Evolutionary conservation across 2,329 filamentous ascomycete species (phyloP).

Genomic region (Leptodontidium sp.): DNA sequence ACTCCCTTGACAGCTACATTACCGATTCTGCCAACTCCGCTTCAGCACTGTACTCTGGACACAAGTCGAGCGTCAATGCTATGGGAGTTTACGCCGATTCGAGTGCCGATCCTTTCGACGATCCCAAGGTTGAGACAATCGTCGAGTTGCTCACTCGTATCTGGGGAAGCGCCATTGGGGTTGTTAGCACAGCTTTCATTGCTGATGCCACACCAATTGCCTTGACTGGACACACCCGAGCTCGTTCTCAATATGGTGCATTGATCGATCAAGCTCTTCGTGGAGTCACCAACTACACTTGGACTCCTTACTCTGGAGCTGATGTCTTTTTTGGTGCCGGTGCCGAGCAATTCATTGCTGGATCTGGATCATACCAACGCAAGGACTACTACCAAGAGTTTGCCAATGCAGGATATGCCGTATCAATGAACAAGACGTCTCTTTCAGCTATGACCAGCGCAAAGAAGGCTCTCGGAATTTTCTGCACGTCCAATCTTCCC

Average conservation of each 20-base stretch:
- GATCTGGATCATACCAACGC: conserved; percentile 69
- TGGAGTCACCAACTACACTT: conserved; percentile 81
- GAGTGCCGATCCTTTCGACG: conserved; percentile 76
- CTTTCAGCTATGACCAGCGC: conserved; percentile 64
- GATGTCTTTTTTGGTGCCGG: conserved; percentile 86
- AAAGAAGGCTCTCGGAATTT: conserved; percentile 77
- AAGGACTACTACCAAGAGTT: conserved; percentile 84
- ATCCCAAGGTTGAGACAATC: conserved; percentile 87
- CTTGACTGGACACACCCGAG: conserved; percentile 75
- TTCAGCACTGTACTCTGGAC: conserved; percentile 81
- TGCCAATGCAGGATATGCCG: conserved; percentile 72
- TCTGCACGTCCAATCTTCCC: conserved; percentile 76
- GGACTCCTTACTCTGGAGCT: conserved; percentile 77
- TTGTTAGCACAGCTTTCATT: conserved; percentile 81
- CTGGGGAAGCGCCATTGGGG: conserved; percentile 66
- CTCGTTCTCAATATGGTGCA: conserved; percentile 72
- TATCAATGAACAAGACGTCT: conserved; percentile 78
- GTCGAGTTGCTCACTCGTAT: conserved; percentile 79
- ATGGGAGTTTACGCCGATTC: conserved; percentile 83
- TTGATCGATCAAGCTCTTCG: conserved; percentile 81
- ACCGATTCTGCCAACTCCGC: conserved; percentile 89
- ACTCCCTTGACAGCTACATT: conserved; percentile 85
- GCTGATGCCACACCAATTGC: conserved; percentile 85
- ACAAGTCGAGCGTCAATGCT: conserved; percentile 85
- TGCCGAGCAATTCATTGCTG: conserved; percentile 80